Conservation (phyloP, 116 monocot genomes). For the Trichopus zeylanicus region DNA sequence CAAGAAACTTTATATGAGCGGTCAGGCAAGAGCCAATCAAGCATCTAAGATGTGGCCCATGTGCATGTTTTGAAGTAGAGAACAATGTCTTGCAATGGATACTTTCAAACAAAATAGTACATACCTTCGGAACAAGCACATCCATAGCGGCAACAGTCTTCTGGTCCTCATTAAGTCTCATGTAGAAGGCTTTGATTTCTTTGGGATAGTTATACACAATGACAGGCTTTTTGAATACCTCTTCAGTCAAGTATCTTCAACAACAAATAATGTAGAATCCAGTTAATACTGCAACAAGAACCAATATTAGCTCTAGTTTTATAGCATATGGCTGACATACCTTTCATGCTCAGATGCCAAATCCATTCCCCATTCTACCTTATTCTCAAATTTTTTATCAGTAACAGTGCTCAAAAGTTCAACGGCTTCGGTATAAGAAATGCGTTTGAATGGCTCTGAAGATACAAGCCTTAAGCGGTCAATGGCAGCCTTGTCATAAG, state of each 20-base stretch:
- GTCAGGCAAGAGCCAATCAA: neutral
- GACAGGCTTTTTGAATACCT: slow-evolving; percentile 76
- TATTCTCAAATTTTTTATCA: slow-evolving; percentile 84
- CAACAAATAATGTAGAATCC: no score
- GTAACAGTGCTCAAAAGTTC: slow-evolving; percentile 56
- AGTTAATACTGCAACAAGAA: neutral
- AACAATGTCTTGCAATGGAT: no score
- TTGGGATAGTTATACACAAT: slow-evolving; percentile 93
- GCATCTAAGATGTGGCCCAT: no score
- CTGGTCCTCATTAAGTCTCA: slow-evolving; percentile 81
- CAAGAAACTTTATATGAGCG: neutral
- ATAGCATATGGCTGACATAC: slow-evolving; percentile 21
- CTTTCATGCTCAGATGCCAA: slow-evolving; percentile 99
- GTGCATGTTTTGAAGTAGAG: no score
- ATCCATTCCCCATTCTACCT: slow-evolving; percentile 93
- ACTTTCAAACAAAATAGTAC: neutral
- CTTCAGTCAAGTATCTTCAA: no score
- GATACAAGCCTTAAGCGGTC: slow-evolving; percentile 78
- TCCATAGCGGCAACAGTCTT: slow-evolving; percentile 93
- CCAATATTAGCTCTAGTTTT: neutral
- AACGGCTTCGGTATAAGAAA: slow-evolving; percentile 86
- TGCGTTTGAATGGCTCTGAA: slow-evolving; percentile 58
- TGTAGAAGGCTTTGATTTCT: slow-evolving; percentile 88
- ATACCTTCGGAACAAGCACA: slow-evolving; percentile 89
- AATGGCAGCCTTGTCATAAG: slow-evolving; percentile 69